A percentile compares a stretch with the other conserved stretches of the same genome.
These are phyloP conservation scores for Rhytidiadelphus loreus DNA, from an alignment of 225 moss, liverwort and hornwort genomes.

Conservation along the genomic window DNA sequence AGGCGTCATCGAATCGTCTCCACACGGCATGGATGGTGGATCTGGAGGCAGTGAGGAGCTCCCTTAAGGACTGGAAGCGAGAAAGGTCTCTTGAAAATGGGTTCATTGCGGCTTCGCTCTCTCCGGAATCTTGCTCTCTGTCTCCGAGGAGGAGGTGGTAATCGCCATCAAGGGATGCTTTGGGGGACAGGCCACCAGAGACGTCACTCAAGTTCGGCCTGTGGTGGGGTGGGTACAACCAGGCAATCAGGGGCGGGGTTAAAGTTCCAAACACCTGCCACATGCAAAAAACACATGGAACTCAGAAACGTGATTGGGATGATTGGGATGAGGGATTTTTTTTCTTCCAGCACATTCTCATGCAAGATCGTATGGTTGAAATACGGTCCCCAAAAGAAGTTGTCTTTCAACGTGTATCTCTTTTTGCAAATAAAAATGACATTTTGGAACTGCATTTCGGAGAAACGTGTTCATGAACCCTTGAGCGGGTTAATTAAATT, in stretches of 20 bases:
- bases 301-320: not conserved
- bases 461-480: not conserved
- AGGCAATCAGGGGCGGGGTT: constrained; percentile 62
- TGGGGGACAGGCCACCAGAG: constrained; percentile 50
- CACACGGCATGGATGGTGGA: constrained; percentile 69
- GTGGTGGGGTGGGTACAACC: constrained; percentile 45
- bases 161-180: constrained; percentile 22
- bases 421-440: not conserved
- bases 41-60: constrained; percentile 61
- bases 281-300: not conserved
- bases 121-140: not conserved
- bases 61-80: constrained; percentile 37
- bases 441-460: not conserved
- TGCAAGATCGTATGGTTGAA: not conserved
- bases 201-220: not conserved
- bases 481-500: not conserved
- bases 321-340: too few relatives aligned
- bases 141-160: not conserved
- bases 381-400: not conserved
- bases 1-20: constrained; percentile 73
- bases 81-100: not conserved
- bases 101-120: not conserved
- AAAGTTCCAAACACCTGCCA: constrained; percentile 66
- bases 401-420: not conserved
- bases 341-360: not conserved